These are phyloP conservation scores for Colletotrichum acutatum DNA, from an alignment of 2,329 filamentous ascomycete genomes.

Conservation along the genomic window DNA sequence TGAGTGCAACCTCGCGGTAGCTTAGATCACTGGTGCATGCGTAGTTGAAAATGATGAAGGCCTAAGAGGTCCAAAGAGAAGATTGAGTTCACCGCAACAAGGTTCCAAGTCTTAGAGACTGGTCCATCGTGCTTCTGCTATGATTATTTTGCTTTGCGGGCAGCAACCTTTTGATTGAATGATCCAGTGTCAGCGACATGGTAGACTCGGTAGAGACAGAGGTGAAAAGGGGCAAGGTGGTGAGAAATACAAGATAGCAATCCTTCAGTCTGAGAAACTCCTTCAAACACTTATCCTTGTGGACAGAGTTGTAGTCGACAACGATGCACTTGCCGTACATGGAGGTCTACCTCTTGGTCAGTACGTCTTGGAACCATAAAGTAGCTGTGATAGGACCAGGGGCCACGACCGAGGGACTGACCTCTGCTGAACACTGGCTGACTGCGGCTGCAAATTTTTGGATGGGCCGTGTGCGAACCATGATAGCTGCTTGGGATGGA, in stretches of 20 bases:
- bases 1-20: not conserved
- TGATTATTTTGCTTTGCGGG: conserved; percentile 21
- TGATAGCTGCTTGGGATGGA: conserved; percentile 19
- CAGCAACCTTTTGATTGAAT: conserved; percentile 24
- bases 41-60: not conserved
- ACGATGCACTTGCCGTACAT: conserved; percentile 93
- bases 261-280: conserved; percentile 90
- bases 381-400: not conserved
- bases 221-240: not conserved
- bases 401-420: conserved; percentile 41
- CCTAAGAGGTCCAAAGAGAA: not conserved
- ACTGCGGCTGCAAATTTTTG: conserved; percentile 65
- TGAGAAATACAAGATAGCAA: conserved; percentile 80
- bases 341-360: conserved; percentile 69
- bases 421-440: conserved; percentile 67
- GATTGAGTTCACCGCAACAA: not conserved
- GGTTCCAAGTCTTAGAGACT: not conserved
- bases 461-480: conserved; percentile 57
- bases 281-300: conserved; percentile 88
- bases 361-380: not conserved
- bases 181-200: not conserved
- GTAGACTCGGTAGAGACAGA: not conserved
- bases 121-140: not conserved
- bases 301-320: conserved; percentile 87
- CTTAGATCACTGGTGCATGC: not conserved